Base-by-base conservation (phyloP, 1,284 basidiomycete genomes). In the Psilocybe mexicana region DNA sequence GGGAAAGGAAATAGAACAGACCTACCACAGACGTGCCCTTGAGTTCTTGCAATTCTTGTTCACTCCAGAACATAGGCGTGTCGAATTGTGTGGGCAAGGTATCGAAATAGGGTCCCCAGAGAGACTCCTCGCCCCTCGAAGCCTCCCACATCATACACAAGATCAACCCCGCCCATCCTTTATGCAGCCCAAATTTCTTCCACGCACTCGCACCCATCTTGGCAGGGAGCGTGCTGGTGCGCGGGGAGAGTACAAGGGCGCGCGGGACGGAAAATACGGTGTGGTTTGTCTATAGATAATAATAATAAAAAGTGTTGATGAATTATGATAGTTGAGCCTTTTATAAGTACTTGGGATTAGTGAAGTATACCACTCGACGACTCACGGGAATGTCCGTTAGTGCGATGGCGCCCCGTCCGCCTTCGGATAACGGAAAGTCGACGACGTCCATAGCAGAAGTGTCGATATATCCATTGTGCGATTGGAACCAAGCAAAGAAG, bases 91-190 rank as follows among this genome's bases (percentile, higher is more conserved):
- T 76, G 0, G 96, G 96, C 66, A 98, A 79, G 36, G 76, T 79
- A 30, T 73, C 75, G 14, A 93, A 74, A 73, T 93, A 94, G 4
- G 76, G 79, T 7, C 70, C 69, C 92, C 92, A 94, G 59, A 74
- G 82, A 44, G 87, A 92, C 24, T 76, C 67, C 6, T 69, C 43
- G 0, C 83, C 85, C 57, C 75, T 76, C 2, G 86, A 80, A 52
- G 85, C 84, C 72, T 98, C 96, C 89, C 92, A 98, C 91, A 98
- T 94, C 88, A 98, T 91, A 63, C 89, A 92, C 24, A 98, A 77
- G 58, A 98, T 98, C 43, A 98, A 77, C 0, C 91, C 90, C 1
- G 83, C 77, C 96, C 96, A 98, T 1, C 94, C 92, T 53, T 81
- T 76, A 52, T 88, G 79, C 55, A 95, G 72, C 24, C 74, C 70